A percentile compares a stretch with the other conserved stretches of the same genome.
phyloP scores from a whole-genome alignment of 441 rosid genomes.

The Sinapis alba region DNA sequence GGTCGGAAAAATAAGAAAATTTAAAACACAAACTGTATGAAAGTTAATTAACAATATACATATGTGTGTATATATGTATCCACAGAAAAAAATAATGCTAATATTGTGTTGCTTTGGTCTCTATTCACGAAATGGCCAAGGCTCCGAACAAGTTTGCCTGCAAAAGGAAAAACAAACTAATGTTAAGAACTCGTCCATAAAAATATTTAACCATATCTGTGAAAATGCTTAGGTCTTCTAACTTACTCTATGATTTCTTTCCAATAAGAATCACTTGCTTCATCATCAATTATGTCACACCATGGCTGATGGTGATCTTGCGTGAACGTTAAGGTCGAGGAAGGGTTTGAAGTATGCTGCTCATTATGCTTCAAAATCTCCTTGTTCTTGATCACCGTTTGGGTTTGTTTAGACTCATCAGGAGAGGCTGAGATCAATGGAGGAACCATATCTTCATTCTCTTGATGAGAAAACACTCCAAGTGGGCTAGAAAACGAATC shows the following conservation, averaged over 20 bases:
- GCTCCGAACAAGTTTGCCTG: slow-evolving; percentile 41
- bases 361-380: slow-evolving; percentile 34
- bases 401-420: slow-evolving; percentile 36
- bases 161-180: neutral
- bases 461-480: slow-evolving; percentile 17
- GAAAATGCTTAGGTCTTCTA: slow-evolving; percentile 6
- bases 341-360: slow-evolving; percentile 37
- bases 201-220: neutral
- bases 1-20: neutral
- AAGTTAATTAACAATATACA: slow-evolving; percentile 28
- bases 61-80: slow-evolving; percentile 2
- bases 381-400: slow-evolving; percentile 31
- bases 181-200: slow-evolving; percentile 6
- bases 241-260: slow-evolving; percentile 62
- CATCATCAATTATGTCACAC: slow-evolving; percentile 53
- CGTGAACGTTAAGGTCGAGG: slow-evolving; percentile 40
- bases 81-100: slow-evolving; percentile 33
- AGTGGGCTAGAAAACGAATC: slow-evolving; percentile 28
- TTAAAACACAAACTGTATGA: slow-evolving; percentile 21
- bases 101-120: slow-evolving; percentile 11
- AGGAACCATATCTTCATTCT: slow-evolving; percentile 45
- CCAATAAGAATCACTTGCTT: slow-evolving; percentile 60
- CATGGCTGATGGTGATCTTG: slow-evolving; percentile 52
- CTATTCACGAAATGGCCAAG: slow-evolving; percentile 41
- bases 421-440: slow-evolving; percentile 46